Percentiles rank a stretch among this genome's conserved stretches.
Conservation (phyloP, 2,329 filamentous ascomycete species). For the Apiospora malaysiana region DNA sequence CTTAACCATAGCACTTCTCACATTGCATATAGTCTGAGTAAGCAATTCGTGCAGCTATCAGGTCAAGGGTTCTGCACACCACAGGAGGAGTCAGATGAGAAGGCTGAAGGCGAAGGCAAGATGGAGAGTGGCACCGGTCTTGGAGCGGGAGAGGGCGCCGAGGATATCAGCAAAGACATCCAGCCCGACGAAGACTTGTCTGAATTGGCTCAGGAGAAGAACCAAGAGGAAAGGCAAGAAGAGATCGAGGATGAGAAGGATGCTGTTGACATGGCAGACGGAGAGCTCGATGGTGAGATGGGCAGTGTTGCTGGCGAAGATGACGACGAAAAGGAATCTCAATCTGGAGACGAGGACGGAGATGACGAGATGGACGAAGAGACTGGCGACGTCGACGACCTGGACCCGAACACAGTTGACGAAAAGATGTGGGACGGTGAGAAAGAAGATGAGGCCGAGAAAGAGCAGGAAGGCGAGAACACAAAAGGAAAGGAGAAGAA, state of each 20-base stretch:
- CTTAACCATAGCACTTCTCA: constrained; percentile 76
- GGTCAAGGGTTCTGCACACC: constrained; percentile 92
- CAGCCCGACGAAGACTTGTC: constrained; percentile 90
- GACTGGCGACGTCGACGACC: constrained; percentile 86
- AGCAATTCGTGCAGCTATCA: constrained; percentile 78
- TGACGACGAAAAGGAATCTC: constrained; percentile 64
- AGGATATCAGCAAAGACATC: constrained; percentile 98
- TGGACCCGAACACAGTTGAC: constrained; percentile 88
- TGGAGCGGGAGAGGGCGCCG: constrained; percentile 91
- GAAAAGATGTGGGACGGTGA: constrained; percentile 99
- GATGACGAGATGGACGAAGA: constrained; percentile 87
- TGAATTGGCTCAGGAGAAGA: constrained; percentile 86
- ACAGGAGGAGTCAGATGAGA: constrained; percentile 76
- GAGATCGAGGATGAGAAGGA: constrained; percentile 83
- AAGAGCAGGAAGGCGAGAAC: constrained; percentile 79
- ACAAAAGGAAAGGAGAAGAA: constrained; percentile 72
- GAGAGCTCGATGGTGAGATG: constrained; percentile 88
- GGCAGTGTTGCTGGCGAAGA: constrained; percentile 68
- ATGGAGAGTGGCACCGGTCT: constrained; percentile 91
- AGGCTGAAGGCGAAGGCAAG: constrained; percentile 74
- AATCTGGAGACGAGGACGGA: constrained; percentile 68
- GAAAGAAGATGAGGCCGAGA: constrained; percentile 78
- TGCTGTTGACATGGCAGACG: constrained; percentile 89
- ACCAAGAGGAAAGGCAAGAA: constrained; percentile 64
- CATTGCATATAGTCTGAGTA: constrained; percentile 76